These are phyloP conservation scores for Diaporthe destruens DNA, from an alignment of 2,329 filamentous ascomycete species.

Conservation along the genomic window DNA sequence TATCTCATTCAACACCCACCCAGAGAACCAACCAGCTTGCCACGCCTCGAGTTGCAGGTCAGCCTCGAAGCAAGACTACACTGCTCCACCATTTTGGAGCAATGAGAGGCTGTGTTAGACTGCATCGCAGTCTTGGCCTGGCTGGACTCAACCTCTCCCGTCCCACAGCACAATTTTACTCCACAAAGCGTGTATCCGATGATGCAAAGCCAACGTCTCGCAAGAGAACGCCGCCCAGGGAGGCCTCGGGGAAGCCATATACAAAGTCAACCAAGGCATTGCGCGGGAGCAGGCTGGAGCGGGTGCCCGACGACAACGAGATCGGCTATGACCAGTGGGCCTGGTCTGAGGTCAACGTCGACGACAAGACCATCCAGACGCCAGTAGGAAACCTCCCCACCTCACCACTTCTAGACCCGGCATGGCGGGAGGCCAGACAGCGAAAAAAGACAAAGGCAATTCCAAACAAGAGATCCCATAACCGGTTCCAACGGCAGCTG, in stretches of 20 bases:
- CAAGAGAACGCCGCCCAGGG: background rate
- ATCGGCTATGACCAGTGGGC: conserved; percentile 17
- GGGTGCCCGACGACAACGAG: conserved; percentile 2
- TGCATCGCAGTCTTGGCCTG: conserved; percentile 14
- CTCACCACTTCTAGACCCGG: conserved; percentile 67
- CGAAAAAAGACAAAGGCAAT: conserved; percentile 56
- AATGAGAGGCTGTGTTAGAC: conserved; percentile 25
- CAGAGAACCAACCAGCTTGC: background rate
- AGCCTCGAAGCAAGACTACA: too few species aligned
- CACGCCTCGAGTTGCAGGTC: background rate
- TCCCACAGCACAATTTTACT: conserved; percentile 22
- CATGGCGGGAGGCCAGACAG: conserved; percentile 59
- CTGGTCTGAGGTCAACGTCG: conserved; percentile 51
- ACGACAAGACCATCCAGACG: conserved; percentile 60
- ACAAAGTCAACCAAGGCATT: background rate
- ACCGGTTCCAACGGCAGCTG: conserved; percentile 68
- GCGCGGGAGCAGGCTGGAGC: conserved; percentile 5
- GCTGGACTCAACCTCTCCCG: background rate
- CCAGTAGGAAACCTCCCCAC: conserved; percentile 61
- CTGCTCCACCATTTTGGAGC: background rate
- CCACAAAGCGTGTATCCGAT: conserved; percentile 18
- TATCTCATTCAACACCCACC: background rate
- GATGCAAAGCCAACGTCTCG: background rate
- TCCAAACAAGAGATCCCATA: conserved; percentile 49
- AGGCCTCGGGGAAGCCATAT: background rate